phyloP scores from a whole-genome alignment of 805 yeast genomes.

The Vanderwaltozyma yarrowii region DNA sequence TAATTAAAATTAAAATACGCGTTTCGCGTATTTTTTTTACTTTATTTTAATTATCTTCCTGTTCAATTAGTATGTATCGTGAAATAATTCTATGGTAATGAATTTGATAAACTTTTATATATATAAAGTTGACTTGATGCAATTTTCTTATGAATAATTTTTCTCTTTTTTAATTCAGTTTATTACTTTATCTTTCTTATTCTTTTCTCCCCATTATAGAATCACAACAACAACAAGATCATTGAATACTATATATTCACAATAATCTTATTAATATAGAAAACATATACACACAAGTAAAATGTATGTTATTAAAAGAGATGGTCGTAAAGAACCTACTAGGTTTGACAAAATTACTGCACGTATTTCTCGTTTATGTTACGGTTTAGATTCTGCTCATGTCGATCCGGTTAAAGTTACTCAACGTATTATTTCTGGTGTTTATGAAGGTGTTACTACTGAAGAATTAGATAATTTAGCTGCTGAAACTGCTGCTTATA shows the following conservation, averaged over 20 bases:
- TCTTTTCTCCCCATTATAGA: too few relatives aligned
- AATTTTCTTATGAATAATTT: too few relatives aligned
- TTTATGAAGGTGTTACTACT: conserved; percentile 85
- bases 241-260: background rate
- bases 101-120: too few relatives aligned
- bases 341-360: conserved; percentile 95
- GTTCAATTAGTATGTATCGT: too few relatives aligned
- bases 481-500: conserved; percentile 91
- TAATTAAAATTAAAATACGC: background rate
- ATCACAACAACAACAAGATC: too few relatives aligned
- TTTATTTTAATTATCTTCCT: background rate
- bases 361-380: conserved; percentile 80
- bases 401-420: conserved; percentile 89
- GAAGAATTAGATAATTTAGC: conserved; percentile 68
- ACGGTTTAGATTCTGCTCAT: conserved; percentile 78
- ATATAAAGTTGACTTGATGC: too few relatives aligned
- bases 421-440: conserved; percentile 74
- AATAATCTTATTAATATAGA: background rate
- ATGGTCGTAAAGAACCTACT: conserved; percentile 88
- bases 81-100: too few relatives aligned
- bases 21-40: background rate
- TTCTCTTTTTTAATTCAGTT: too few relatives aligned
- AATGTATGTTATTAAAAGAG: conserved; percentile 83
- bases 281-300: background rate
- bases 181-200: too few relatives aligned